Percentiles rank a stretch among this genome's conserved stretches.
These are phyloP conservation scores for Fusarium begoniae DNA, from an alignment of 2,329 filamentous ascomycete species.

Conservation along the genomic window DNA sequence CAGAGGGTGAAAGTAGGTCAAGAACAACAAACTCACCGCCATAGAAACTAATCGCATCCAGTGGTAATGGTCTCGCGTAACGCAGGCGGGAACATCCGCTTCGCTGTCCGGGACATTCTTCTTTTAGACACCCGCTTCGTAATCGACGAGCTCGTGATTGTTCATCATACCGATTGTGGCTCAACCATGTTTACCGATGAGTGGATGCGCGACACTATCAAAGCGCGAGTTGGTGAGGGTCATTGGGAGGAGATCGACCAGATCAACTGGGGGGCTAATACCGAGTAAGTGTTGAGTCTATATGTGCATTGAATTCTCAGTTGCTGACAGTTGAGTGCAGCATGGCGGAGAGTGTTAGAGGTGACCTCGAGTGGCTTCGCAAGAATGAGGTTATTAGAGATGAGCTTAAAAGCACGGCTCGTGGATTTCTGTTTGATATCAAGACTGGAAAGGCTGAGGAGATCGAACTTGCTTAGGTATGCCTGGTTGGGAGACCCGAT, in stretches of 20 bases:
- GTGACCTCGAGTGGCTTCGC: not conserved
- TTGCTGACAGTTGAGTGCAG: not conserved
- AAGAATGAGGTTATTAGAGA: not conserved
- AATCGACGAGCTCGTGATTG: not conserved
- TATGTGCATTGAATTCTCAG: fast-evolving
- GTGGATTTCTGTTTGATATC: not conserved
- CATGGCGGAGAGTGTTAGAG: not conserved
- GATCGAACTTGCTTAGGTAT: not conserved
- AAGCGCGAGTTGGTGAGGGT: not conserved
- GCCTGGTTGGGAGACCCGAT: not conserved
- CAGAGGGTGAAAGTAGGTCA: not conserved
- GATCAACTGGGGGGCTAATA: not conserved
- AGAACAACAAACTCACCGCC: fast-evolving
- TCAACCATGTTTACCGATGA: not conserved
- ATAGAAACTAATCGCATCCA: not conserved
- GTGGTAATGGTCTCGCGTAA: not conserved
- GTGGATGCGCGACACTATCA: not conserved
- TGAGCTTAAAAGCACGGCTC: not conserved
- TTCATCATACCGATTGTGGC: not conserved
- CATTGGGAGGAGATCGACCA: not conserved
- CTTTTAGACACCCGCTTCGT: not conserved
- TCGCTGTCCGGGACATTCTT: not conserved
- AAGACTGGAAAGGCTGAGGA: not conserved
- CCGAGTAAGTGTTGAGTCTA: not conserved
- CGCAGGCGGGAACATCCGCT: not conserved